A percentile compares a stretch with the other conserved stretches of the same genome.
Evolutionary conservation across 805 yeast genomes (phyloP).

Genomic region (Saccharomyces paradoxus): DNA sequence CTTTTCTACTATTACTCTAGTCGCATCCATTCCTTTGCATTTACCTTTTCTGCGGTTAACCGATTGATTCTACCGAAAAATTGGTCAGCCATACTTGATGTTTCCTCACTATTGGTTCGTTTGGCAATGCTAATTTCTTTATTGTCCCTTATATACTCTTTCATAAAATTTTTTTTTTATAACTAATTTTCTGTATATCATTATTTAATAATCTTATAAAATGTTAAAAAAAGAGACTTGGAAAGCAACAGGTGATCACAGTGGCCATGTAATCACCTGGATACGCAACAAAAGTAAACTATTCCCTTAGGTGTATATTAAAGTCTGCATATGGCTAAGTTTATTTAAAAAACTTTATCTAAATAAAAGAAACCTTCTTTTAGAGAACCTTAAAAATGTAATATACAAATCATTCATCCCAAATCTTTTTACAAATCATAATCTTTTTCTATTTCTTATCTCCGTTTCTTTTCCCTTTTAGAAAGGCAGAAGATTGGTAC

Average conservation of each 20-base stretch:
- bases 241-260: background rate
- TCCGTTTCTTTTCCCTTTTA: background rate
- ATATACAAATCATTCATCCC: background rate
- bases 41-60: background rate
- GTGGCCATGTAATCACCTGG: background rate
- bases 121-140: background rate
- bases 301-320: background rate
- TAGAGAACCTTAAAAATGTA: background rate
- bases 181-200: background rate
- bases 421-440: background rate
- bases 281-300: background rate
- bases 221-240: background rate
- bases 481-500: background rate
- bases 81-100: background rate
- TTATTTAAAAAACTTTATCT: background rate
- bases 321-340: background rate
- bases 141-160: background rate
- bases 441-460: background rate
- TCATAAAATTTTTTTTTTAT: background rate
- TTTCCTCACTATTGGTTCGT: background rate
- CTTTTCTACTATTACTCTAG: background rate
- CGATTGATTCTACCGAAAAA: background rate
- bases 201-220: background rate
- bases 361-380: background rate
- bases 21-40: slow-evolving; percentile 14